Evolutionary conservation across 176 grass and related monocot genomes (phyloP).

Genomic region (Paspalum notatum): DNA sequence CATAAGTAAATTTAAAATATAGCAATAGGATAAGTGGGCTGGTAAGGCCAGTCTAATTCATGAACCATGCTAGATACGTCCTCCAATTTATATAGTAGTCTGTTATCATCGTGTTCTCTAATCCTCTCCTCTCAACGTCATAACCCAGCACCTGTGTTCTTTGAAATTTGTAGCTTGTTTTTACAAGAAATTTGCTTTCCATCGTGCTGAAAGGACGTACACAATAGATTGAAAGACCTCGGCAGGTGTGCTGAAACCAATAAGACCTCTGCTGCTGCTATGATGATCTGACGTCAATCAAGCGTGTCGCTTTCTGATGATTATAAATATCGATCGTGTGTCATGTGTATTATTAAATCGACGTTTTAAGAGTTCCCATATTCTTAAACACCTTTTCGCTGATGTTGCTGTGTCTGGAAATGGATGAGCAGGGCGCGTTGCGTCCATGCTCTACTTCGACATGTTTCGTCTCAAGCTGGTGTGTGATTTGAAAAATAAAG

Average conservation of each 20-base stretch:
- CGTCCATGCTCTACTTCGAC: not conserved
- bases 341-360: slow-evolving; percentile 24
- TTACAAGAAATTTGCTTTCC: too few species aligned
- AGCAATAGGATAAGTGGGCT: too few species aligned
- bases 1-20: too few species aligned
- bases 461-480: not conserved
- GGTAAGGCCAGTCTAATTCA: too few species aligned
- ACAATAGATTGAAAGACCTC: not conserved
- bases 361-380: slow-evolving; percentile 13
- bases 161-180: not conserved
- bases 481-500: not conserved
- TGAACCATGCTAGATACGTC: too few species aligned
- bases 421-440: not conserved
- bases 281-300: not conserved
- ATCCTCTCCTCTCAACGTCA: too few species aligned
- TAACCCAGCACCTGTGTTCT: not conserved
- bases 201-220: not conserved
- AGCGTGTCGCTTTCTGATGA: slow-evolving; percentile 27
- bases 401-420: slow-evolving; percentile 11
- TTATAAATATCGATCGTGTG: not conserved
- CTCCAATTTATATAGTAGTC: too few species aligned
- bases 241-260: not conserved
- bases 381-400: slow-evolving; percentile 11
- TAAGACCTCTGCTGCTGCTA: not conserved
- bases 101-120: too few species aligned